A percentile compares a stretch with the other conserved stretches of the same genome.
Evolutionary conservation across 768 basidiomycete genomes (phyloP).

Genomic region (Rhizopogon rudus): DNA sequence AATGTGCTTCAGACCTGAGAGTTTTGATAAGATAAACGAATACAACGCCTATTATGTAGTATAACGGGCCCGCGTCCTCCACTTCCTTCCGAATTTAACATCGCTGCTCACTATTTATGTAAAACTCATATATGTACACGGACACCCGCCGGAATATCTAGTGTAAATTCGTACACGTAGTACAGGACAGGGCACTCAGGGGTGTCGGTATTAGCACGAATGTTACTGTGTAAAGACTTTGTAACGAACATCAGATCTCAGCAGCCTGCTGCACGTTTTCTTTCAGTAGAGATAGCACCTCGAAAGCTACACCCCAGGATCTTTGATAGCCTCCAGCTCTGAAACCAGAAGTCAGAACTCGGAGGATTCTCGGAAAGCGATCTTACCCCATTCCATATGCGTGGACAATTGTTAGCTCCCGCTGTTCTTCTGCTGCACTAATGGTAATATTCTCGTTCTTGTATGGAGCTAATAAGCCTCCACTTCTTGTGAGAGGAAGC

Average conservation of each 20-base stretch:
- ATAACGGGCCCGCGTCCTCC: no score
- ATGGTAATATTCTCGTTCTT: not conserved
- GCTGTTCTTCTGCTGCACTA: constrained; percentile 15
- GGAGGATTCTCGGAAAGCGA: not conserved
- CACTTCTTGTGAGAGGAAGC: constrained; percentile 25
- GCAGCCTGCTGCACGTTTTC: not conserved
- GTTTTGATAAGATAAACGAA: no score
- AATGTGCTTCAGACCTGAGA: no score
- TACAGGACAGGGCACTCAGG: no score
- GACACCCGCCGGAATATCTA: no score
- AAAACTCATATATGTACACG: no score
- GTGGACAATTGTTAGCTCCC: constrained; percentile 41
- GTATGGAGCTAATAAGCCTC: not conserved
- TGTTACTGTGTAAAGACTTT: no score
- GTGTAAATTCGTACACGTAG: no score
- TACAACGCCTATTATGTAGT: no score
- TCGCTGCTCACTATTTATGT: no score
- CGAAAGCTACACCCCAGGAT: constrained; percentile 41
- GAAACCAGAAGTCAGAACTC: constrained; percentile 12
- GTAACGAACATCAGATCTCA: not conserved
- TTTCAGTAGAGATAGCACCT: constrained; percentile 26
- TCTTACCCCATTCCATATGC: constrained; percentile 56
- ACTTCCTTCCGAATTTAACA: no score
- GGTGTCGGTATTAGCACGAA: no score
- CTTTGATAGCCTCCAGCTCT: constrained; percentile 33